phyloP scores from a whole-genome alignment of 106 monocot genomes.

The Allium cepa region DNA sequence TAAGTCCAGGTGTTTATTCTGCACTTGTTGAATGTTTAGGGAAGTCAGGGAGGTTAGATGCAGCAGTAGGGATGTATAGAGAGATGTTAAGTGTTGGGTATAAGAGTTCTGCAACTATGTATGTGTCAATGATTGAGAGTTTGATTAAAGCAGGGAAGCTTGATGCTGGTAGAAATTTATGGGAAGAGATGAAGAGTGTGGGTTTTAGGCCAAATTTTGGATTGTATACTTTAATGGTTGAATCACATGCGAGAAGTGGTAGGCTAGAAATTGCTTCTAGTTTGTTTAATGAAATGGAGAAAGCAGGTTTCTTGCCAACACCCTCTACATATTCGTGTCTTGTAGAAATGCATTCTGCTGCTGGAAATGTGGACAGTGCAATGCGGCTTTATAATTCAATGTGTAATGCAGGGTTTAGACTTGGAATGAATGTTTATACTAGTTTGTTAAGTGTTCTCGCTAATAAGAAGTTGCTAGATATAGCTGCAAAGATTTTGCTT shows the following conservation, averaged over 20 bases:
- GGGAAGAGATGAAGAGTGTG: conserved; percentile 72
- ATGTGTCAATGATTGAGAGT: conserved; percentile 61
- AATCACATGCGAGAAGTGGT: conserved; percentile 76
- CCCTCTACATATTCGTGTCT: conserved; percentile 69
- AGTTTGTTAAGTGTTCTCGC: conserved; percentile 56
- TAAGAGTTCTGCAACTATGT: conserved; percentile 35
- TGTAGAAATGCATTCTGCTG: conserved; percentile 65
- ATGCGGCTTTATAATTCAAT: conserved; percentile 83
- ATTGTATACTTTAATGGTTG: conserved; percentile 83
- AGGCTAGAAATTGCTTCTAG: conserved; percentile 46
- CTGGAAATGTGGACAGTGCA: conserved; percentile 63
- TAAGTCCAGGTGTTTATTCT: conserved; percentile 38
- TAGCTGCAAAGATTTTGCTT: conserved; percentile 83
- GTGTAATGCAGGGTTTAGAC: conserved; percentile 56
- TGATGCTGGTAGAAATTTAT: conserved; percentile 57
- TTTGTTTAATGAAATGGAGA: conserved; percentile 87
- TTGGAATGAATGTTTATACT: conserved; percentile 66
- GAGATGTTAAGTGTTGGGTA: conserved; percentile 68
- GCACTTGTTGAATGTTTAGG: conserved; percentile 72
- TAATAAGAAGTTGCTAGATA: conserved; percentile 69
- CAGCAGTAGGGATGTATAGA: conserved; percentile 47
- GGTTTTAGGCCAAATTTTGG: conserved; percentile 84
- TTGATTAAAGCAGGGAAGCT: conserved; percentile 86
- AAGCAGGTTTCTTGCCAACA: conserved; percentile 81
- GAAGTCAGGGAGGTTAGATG: conserved; percentile 83